These are phyloP conservation scores for Deakozyma indianensis DNA, from an alignment of 805 yeast genomes.

Conservation along the genomic window DNA sequence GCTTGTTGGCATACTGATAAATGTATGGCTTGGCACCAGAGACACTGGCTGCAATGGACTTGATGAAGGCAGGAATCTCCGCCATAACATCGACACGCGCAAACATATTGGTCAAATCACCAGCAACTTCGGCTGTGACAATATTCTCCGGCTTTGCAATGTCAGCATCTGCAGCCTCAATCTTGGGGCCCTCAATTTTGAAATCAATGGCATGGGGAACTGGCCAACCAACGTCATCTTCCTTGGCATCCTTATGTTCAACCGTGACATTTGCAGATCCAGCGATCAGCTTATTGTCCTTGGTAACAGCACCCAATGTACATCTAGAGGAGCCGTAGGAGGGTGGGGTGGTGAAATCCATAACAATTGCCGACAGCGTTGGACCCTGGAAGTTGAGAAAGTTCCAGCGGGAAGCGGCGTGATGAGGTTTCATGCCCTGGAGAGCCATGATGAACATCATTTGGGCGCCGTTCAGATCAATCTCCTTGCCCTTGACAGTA, in stretches of 20 bases:
- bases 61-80: constrained; percentile 88
- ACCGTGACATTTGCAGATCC: constrained; percentile 55
- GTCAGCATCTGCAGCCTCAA: constrained; percentile 29
- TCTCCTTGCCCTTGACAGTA: constrained; percentile 25
- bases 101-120: constrained; percentile 46
- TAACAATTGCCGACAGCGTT: constrained; percentile 58
- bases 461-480: constrained; percentile 22
- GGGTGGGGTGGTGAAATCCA: constrained; percentile 92
- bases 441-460: constrained; percentile 91
- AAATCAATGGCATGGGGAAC: constrained; percentile 60
- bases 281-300: constrained; percentile 45
- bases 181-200: constrained; percentile 35
- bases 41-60: constrained; percentile 83
- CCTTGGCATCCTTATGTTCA: constrained; percentile 37
- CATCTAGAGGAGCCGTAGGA: constrained; percentile 78
- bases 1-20: constrained; percentile 70
- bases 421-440: constrained; percentile 99
- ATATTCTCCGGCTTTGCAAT: constrained; percentile 16
- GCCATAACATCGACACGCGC: constrained; percentile 97
- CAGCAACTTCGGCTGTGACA: constrained; percentile 37
- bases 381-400: constrained; percentile 78
- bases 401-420: constrained; percentile 96
- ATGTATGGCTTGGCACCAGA: constrained; percentile 96
- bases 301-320: constrained; percentile 60
- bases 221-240: constrained; percentile 75